Evolutionary conservation across 2,329 filamentous ascomycete genomes (phyloP), one percentile per base, ranked within the genome.

Genomic region (Cadophora sp.): DNA sequence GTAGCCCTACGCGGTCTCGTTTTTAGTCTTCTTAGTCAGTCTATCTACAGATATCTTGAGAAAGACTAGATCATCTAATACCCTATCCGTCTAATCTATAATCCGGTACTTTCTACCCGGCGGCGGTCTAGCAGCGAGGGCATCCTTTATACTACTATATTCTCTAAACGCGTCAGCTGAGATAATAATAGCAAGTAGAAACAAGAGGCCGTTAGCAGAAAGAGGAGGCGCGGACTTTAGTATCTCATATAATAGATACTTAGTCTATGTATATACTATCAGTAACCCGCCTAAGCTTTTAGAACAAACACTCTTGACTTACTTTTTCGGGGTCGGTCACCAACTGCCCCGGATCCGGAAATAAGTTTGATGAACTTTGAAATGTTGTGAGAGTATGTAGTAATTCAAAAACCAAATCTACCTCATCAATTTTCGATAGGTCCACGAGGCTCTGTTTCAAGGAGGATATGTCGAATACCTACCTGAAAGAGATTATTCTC

Each of bases 251-350:
- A 69, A 48, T 65, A 22, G 40, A 69, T 69, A 55, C 67, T 67
- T 69, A 22, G 51, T 67, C 50, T 69, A 22, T 68, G 26, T 64
- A 62, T 62, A n/a, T n/a, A 37, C 56, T 67, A 43, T 70, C 62
- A 70, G 46, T 27, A 68, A 70, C 27, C 34, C 26, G 64, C 53
- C 29, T 14, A 34, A 68, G 62, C 67, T 48, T 65, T 12, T 37
- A 65, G 65, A 60, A n/a, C 61, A 61, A 34, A 31, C n/a, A 67
- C 46, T 68, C 40, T 70, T 11, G 19, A 71, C 37, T 68, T 71
- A 68, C 64, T 71, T 71, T 64, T 70, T 71, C 12, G 16, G 56
- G 56, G 53, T 67, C n/a, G n/a, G n/a, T n/a, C n/a, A n/a, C n/a
- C n/a, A n/a, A n/a, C n/a, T n/a, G n/a, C n/a, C n/a, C n/a, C n/a